Evolutionary conservation across 2,329 filamentous ascomycete genomes (phyloP), one percentile per base, ranked within the genome.

Genomic region (Ascochyta koolunga): DNA sequence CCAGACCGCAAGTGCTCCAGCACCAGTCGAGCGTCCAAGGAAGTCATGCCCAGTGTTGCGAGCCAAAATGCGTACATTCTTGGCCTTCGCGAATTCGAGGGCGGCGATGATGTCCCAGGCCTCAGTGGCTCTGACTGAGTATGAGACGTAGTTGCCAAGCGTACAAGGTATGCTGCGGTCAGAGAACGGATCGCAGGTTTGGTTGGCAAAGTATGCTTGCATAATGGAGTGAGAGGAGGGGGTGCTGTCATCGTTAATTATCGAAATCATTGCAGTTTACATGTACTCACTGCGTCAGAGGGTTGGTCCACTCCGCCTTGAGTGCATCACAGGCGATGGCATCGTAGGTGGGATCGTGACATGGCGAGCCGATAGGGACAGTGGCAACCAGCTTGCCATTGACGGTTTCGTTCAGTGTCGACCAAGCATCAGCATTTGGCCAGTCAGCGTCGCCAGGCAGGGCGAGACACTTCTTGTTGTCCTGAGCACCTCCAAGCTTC

Each of bases 321-420:
- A 65, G 35, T 11, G 42, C 51, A 18, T 35, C 43, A 32, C 62
- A 65, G 19, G 45, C 47, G 7, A 11, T 47, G 29, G 49, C 62
- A 40, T 65, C 52, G 43, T 65, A 65, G 21, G 40, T 56, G 11
- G 58, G 58, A 37, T 58, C 70, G 51, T 76, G 73, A 55, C 74
- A 76, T 22, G 70, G 68, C 19, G 64, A 67, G 6, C 71, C 76
- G 15, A 78, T 66, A 15, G 76, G 76, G 4, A 76, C 68, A 15
- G 76, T 78, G 3, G 69, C 65, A 9, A 78, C 59, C 42, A 78
- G 62, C 46, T 68, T 69, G 37, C 76, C 76, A 22, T 62, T 66
- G 5, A 78, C 69, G 3, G 75, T 75, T 39, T 49, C 53, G 59
- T 78, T 78, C 31, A 78, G 60, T 7, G 59, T 46, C 3, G 59